phyloP scores from a whole-genome alignment of 257 asterid species.

The Leonotis leonurus region DNA sequence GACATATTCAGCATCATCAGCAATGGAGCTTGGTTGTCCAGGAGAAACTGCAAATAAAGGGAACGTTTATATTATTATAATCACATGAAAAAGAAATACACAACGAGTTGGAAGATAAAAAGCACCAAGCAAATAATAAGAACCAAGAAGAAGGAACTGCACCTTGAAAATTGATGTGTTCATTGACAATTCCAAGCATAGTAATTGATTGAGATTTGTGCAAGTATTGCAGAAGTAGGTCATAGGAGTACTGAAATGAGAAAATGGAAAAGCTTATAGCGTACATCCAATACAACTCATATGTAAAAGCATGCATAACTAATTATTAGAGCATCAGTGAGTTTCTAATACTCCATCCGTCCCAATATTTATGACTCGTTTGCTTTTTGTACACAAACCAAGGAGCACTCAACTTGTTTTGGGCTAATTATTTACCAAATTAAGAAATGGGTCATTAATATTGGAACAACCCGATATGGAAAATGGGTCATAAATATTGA shows the following conservation, averaged over 20 bases:
- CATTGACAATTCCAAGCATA: constrained; percentile 91
- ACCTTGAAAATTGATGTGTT: constrained; percentile 96
- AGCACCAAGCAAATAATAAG: neutral
- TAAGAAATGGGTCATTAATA: too few species aligned
- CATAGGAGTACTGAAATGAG: constrained; percentile 70
- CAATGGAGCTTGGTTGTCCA: constrained; percentile 83
- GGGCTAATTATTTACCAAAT: too few species aligned
- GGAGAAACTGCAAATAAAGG: constrained; percentile 65
- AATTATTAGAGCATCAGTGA: neutral
- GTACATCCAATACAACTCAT: constrained; percentile 9
- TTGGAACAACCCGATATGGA: too few species aligned
- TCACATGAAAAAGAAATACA: neutral
- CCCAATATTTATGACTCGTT: too few species aligned
- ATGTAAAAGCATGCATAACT: neutral
- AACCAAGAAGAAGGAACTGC: constrained; percentile 5
- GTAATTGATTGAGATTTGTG: constrained; percentile 81
- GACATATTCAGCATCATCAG: constrained; percentile 83
- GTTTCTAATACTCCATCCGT: too few species aligned
- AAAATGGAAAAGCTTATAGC: constrained; percentile 17
- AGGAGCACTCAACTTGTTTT: too few species aligned
- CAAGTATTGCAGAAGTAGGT: constrained; percentile 81
- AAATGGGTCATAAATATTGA: too few species aligned
- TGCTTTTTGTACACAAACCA: too few species aligned
- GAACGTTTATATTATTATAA: constrained; percentile 10
- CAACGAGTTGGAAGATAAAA: constrained; percentile 1